Conservation (phyloP, 371 early-diverging fungal species). For the Rhizopus arrhizus region DNA sequence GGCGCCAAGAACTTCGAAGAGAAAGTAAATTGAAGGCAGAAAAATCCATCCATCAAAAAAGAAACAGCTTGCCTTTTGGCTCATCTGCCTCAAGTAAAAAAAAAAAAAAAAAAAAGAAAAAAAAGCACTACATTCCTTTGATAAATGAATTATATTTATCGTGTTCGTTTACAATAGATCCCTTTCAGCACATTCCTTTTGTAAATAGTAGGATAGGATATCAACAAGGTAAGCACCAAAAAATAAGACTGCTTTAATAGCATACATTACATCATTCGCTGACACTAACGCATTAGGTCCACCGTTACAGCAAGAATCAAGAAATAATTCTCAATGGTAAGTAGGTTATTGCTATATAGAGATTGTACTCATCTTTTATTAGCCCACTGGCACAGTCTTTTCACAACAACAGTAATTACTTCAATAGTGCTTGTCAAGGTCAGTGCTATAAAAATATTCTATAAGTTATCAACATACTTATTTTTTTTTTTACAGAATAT, state of each 20-base stretch:
- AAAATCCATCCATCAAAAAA: not conserved
- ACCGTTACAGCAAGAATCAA: not conserved
- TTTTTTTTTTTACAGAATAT: not conserved
- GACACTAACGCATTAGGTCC: not conserved
- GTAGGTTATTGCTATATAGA: not conserved
- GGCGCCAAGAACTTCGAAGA: constrained; percentile 27
- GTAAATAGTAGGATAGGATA: too few species aligned
- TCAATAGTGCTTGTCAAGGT: not conserved
- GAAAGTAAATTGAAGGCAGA: constrained; percentile 15
- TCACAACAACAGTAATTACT: not conserved
- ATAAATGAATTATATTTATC: not conserved
- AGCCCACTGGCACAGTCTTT: not conserved
- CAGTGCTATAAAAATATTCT: not conserved
- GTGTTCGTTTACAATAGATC: too few species aligned
- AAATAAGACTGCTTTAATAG: not conserved
- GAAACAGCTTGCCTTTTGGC: constrained; percentile 1
- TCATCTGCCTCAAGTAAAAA: constrained; percentile 20
- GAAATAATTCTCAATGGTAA: not conserved
- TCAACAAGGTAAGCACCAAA: too few species aligned
- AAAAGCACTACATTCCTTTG: not conserved
- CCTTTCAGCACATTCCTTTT: too few species aligned
- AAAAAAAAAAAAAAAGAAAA: not conserved
- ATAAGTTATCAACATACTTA: not conserved
- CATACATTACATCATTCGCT: too few species aligned
- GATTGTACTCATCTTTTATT: too few species aligned